Conservation (phyloP, 352 stramenopile genomes). For the Pythium sukuiense region DNA sequence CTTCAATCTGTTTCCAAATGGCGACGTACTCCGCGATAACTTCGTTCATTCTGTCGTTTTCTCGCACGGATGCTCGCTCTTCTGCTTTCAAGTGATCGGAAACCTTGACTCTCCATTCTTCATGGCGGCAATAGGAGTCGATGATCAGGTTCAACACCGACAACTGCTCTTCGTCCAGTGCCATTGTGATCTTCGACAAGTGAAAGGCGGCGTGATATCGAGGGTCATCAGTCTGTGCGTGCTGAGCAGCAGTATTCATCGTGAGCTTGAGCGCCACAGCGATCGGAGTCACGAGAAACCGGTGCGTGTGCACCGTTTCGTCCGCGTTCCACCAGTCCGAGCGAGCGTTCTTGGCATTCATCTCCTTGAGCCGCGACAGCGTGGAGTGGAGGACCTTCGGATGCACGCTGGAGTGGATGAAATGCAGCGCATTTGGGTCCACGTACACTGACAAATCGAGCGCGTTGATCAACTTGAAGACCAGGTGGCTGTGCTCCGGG, state of each 20-base stretch:
- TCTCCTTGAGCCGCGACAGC: conserved; percentile 75
- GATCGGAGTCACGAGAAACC: conserved; percentile 84
- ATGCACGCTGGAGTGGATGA: conserved; percentile 85
- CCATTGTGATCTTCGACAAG: conserved; percentile 70
- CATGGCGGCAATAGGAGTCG: conserved; percentile 68
- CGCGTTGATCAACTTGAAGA: conserved; percentile 88
- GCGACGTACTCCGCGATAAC: conserved; percentile 70
- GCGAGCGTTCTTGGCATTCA: conserved; percentile 61
- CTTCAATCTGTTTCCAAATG: conserved; percentile 65
- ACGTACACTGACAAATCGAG: conserved; percentile 87
- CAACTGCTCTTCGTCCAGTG: conserved; percentile 84
- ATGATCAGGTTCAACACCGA: conserved; percentile 76
- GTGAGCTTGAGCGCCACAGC: conserved; percentile 84
- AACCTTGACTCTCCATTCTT: conserved; percentile 72
- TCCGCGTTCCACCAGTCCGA: conserved; percentile 80
- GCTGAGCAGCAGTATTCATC: conserved; percentile 83
- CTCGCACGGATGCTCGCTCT: conserved; percentile 47
- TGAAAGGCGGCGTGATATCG: conserved; percentile 80
- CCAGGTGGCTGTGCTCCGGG: conserved; percentile 53
- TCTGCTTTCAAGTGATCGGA: conserved; percentile 66
- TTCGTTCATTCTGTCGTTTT: conserved; percentile 39
- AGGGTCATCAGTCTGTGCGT: conserved; percentile 69
- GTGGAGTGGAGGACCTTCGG: conserved; percentile 76
- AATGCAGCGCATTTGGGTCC: conserved; percentile 82
- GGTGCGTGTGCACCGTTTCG: conserved; percentile 67